These are phyloP conservation scores for Talinum fruticosum DNA, from an alignment of 148 eudicot species.

Conservation along the genomic window DNA sequence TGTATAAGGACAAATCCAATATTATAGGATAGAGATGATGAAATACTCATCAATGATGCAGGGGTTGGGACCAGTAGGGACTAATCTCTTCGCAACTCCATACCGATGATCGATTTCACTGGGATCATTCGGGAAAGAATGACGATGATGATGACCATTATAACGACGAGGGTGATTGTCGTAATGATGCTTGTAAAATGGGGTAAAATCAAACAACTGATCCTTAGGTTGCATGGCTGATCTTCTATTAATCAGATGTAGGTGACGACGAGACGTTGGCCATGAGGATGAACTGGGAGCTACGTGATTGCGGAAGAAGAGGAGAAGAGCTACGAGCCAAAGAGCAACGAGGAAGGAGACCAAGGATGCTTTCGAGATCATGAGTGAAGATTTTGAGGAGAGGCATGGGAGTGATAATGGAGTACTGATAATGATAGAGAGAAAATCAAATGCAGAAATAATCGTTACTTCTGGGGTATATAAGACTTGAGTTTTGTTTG, in stretches of 20 bases:
- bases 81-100: conserved; percentile 58
- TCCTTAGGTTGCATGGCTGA: conserved; percentile 21
- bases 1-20: not conserved
- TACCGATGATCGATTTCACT: conserved; percentile 51
- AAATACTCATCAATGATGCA: conserved; percentile 55
- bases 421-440: not conserved
- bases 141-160: conserved; percentile 12
- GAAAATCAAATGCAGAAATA: not conserved
- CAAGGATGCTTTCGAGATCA: conserved; percentile 37
- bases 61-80: conserved; percentile 73
- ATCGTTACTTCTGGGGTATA: too few relatives aligned
- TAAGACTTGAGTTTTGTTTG: too few relatives aligned
- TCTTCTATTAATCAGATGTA: conserved; percentile 37
- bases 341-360: conserved; percentile 32
- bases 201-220: conserved; percentile 56
- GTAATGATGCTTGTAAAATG: conserved; percentile 38
- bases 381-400: conserved; percentile 31
- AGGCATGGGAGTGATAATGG: conserved; percentile 37
- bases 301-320: conserved; percentile 35
- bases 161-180: not conserved
- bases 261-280: not conserved
- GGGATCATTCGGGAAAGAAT: conserved; percentile 6
- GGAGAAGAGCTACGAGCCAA: conserved; percentile 36
- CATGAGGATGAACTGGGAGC: not conserved
- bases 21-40: too few relatives aligned